Evolutionary conservation across 192 early-diverging fungal genomes (phyloP).

Genomic region (Rhizophagus sp.): DNA sequence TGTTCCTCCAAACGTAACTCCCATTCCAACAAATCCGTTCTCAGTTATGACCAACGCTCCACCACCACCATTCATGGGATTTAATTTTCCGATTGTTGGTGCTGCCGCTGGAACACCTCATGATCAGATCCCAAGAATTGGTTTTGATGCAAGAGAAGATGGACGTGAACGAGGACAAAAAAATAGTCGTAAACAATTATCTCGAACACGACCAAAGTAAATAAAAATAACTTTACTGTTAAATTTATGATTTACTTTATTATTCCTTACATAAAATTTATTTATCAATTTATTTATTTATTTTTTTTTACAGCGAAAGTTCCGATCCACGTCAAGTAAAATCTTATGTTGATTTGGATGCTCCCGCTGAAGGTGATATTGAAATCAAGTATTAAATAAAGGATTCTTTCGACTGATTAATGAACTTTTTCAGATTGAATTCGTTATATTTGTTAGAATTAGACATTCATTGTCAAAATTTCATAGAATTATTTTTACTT

Average conservation of each 20-base stretch:
- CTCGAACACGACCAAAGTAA: slow-evolving; percentile 18
- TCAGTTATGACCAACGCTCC: slow-evolving; percentile 35
- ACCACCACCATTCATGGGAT: slow-evolving; percentile 38
- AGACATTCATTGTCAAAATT: not conserved
- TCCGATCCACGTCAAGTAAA: slow-evolving; percentile 76
- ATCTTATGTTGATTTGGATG: slow-evolving; percentile 87
- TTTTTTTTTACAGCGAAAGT: not conserved
- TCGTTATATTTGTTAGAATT: no score
- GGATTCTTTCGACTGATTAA: not conserved
- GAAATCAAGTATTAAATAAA: slow-evolving; percentile 52
- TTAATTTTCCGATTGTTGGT: slow-evolving; percentile 39
- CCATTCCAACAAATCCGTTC: slow-evolving; percentile 27
- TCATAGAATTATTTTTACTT: not conserved
- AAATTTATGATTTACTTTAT: not conserved
- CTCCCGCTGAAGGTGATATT: slow-evolving; percentile 74
- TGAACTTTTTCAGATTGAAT: no score
- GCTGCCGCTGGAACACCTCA: slow-evolving; percentile 50
- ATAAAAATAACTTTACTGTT: not conserved
- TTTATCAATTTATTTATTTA: not conserved
- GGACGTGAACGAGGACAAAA: not conserved
- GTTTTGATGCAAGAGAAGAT: slow-evolving; percentile 43
- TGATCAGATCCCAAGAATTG: slow-evolving; percentile 64
- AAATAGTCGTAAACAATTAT: slow-evolving; percentile 6
- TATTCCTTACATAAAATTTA: not conserved
- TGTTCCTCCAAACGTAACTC: slow-evolving; percentile 25